Evolutionary conservation across 2,329 filamentous ascomycete genomes (phyloP).

Genomic region (Emergomyces pasteurianus): DNA sequence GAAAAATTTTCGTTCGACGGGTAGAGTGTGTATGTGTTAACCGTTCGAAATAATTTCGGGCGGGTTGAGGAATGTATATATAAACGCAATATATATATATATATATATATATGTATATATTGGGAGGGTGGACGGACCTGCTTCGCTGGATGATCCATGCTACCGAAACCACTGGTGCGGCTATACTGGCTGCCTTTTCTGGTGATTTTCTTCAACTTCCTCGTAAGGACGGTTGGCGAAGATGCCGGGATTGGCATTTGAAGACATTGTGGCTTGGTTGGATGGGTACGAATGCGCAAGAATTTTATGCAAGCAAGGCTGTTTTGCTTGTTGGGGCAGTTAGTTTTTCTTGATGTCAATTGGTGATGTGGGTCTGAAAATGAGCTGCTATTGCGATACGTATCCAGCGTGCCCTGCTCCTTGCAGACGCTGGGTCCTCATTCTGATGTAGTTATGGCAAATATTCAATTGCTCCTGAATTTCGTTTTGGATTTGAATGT

Average conservation of each 20-base stretch:
- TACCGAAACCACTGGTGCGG: slow-evolving; percentile 19
- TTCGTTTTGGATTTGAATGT: background rate
- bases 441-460: background rate
- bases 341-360: no score
- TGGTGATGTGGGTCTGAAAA: background rate
- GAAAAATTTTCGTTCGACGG: slow-evolving; percentile 43
- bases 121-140: slow-evolving; percentile 13
- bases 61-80: background rate
- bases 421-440: slow-evolving; percentile 17
- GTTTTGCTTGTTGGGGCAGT: background rate
- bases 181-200: slow-evolving; percentile 24
- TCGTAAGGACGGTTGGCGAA: slow-evolving; percentile 34
- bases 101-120: background rate
- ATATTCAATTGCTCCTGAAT: background rate
- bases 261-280: background rate
- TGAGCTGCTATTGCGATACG: no score
- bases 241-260: slow-evolving; percentile 25
- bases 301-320: no score
- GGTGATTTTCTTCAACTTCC: slow-evolving; percentile 34
- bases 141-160: slow-evolving; percentile 21
- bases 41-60: background rate
- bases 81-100: no score
- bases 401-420: background rate
- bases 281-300: no score
- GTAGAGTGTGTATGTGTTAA: background rate